A percentile compares a stretch with the other conserved stretches of the same genome.
Conservation (phyloP, 2,329 filamentous ascomycete species). For the Blumeriella jaapii region DNA sequence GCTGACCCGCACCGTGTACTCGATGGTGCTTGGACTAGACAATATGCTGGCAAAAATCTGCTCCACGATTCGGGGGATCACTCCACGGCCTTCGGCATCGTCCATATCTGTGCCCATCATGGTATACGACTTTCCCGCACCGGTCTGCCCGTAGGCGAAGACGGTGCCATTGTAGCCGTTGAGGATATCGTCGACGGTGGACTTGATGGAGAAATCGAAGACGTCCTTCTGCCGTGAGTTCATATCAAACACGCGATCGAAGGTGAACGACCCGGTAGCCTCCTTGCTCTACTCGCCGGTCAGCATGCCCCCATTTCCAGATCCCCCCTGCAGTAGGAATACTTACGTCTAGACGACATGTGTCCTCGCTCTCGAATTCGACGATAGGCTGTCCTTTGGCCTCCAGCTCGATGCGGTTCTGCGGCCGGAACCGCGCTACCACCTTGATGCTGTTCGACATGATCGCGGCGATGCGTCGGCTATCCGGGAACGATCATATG, state of each 20-base stretch:
- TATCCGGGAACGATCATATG: slow-evolving; percentile 25
- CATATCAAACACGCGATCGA: slow-evolving; percentile 97
- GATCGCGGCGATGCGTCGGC: slow-evolving; percentile 20
- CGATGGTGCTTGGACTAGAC: slow-evolving; percentile 82
- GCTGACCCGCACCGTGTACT: slow-evolving; percentile 96
- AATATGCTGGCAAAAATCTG: slow-evolving; percentile 96
- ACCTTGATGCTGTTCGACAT: slow-evolving; percentile 61
- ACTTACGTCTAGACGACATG: slow-evolving; percentile 73
- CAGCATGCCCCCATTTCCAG: slow-evolving; percentile 17
- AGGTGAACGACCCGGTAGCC: slow-evolving; percentile 78
- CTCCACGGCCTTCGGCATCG: slow-evolving; percentile 76
- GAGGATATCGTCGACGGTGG: slow-evolving; percentile 94
- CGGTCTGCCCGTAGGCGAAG: slow-evolving; percentile 96
- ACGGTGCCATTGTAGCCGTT: slow-evolving; percentile 99
- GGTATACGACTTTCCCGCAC: slow-evolving; percentile 96
- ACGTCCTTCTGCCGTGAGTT: slow-evolving; percentile 80
- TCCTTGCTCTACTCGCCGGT: slow-evolving; percentile 57
- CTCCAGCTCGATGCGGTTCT: slow-evolving; percentile 87
- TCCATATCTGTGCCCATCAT: slow-evolving; percentile 98
- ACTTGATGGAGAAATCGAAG: slow-evolving; percentile 94
- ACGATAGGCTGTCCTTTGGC: slow-evolving; percentile 90
- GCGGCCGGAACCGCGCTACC: slow-evolving; percentile 92
- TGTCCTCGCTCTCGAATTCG: slow-evolving; percentile 76
- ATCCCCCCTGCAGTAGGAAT: not conserved
- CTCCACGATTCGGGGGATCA: slow-evolving; percentile 93